A percentile compares a stretch with the other conserved stretches of the same genome.
Evolutionary conservation across 805 yeast species (phyloP).

Genomic region (Zygoascus bituminiphila): DNA sequence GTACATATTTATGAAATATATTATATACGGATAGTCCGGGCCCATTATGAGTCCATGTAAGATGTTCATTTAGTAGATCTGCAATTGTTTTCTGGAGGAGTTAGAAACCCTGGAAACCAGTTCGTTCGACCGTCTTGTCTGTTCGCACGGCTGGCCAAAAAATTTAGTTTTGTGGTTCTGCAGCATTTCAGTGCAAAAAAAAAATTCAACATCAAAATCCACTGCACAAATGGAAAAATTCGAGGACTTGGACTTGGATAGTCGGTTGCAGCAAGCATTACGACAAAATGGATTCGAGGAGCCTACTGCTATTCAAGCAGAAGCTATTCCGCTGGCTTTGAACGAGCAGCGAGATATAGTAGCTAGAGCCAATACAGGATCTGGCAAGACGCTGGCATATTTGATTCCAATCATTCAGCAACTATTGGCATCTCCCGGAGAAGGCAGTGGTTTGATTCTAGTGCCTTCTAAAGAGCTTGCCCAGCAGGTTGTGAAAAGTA

Average conservation of each 20-base stretch:
- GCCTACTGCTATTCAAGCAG: slow-evolving; percentile 87
- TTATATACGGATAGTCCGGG: neutral
- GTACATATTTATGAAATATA: neutral
- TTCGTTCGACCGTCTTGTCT: neutral
- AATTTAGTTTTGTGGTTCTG: no score
- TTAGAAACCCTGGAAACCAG: no score
- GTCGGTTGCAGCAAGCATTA: slow-evolving; percentile 77
- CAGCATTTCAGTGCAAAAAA: no score
- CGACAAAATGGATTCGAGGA: slow-evolving; percentile 68
- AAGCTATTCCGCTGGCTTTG: slow-evolving; percentile 85
- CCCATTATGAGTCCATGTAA: neutral
- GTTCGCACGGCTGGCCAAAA: neutral
- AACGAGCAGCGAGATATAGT: slow-evolving; percentile 86
- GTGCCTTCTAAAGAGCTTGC: slow-evolving; percentile 94
- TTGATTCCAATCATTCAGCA: slow-evolving; percentile 73
- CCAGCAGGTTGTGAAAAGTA: slow-evolving; percentile 61
- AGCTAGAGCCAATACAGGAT: slow-evolving; percentile 91
- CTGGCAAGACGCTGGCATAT: slow-evolving; percentile 93
- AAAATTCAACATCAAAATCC: neutral
- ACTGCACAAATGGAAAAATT: slow-evolving; percentile 31
- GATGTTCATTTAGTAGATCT: neutral
- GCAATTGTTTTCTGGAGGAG: neutral
- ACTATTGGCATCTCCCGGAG: slow-evolving; percentile 5
- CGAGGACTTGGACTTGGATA: slow-evolving; percentile 71
- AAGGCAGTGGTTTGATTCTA: slow-evolving; percentile 50